Conservation (phyloP, 176 grass and related monocot genomes). For the Oryza longistaminata region DNA sequence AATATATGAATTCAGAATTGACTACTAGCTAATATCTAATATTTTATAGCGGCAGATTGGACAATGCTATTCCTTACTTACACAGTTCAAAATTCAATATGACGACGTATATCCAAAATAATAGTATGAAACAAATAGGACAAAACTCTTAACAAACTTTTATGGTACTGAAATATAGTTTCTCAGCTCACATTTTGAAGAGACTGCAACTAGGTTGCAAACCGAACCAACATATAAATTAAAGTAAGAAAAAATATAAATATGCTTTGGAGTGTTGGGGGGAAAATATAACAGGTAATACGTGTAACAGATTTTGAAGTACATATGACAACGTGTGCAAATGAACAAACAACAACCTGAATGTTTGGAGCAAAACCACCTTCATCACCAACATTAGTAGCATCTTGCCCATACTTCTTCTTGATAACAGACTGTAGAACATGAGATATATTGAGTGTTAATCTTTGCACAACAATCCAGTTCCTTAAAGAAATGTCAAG, state of each 20-base stretch:
- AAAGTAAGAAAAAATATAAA: neutral
- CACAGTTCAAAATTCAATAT: neutral
- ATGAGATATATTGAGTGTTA: neutral
- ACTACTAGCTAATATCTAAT: neutral
- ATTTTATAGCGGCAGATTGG: neutral
- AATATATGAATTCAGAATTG: neutral
- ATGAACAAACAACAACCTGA: conserved; percentile 51
- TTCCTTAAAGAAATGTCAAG: neutral
- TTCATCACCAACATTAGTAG: conserved; percentile 97
- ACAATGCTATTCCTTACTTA: neutral
- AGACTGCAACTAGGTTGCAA: neutral
- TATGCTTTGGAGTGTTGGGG: neutral
- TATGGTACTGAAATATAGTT: neutral
- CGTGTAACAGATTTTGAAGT: neutral
- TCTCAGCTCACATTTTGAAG: neutral
- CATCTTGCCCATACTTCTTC: conserved; percentile 99
- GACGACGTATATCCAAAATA: neutral
- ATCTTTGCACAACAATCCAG: neutral
- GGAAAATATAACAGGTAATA: neutral
- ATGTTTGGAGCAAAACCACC: conserved; percentile 99
- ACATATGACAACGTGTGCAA: neutral
- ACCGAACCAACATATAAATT: neutral
- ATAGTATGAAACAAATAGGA: neutral
- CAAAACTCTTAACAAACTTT: neutral
- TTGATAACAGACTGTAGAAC: conserved; percentile 77